Evolutionary conservation across 257 asterid species (phyloP), one percentile per base, ranked within the genome.

Genomic region (Coffea canephora): DNA sequence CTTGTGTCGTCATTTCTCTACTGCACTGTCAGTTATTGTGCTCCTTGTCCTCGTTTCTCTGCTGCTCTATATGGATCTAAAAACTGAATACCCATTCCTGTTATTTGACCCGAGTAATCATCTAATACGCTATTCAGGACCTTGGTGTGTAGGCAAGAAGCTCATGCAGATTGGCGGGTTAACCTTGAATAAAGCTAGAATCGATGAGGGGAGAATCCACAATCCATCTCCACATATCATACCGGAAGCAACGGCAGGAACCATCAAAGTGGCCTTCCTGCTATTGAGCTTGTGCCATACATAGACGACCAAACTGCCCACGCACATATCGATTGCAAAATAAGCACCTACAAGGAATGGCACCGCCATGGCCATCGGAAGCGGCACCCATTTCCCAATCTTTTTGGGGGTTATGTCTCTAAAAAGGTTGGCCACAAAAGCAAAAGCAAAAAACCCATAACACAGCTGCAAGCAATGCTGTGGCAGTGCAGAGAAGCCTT

Each of bases 401-500:
- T 41, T 80, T 67, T 66, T 43, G 1, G 87, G 87, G 75, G 79
- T 46, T 19, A 43, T 50, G 21, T 84, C 87, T 75, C 83, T 84
- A 8, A 67, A 7, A 43, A 81, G 45, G 77, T 84, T 84, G 59
- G 81, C 83, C 41, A 66, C 49, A 13, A 81, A 62, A 8, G 87
- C 87, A 45, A 78, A 81, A 34, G 78, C 80, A 10, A 84, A 84
- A 72, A 84, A 84, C 16, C 84, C 82, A 46, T 78, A 81, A 75
- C 85, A 84, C 36, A 84, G 87, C 75, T 80, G 83, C 71, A 84
- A 74, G 74, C 87, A 84, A 39, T 84, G 84, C 5, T 69, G 52
- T n/a, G 87, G 87, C 14, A 84, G 71, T 25, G 87, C 84, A 14
- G 88, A 82, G 82, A 87, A 87, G 48, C 90, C 90, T 69, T 87